Base-by-base conservation (phyloP, 495 filamentous ascomycete species). In the Diplogelasinospora grovesii region DNA sequence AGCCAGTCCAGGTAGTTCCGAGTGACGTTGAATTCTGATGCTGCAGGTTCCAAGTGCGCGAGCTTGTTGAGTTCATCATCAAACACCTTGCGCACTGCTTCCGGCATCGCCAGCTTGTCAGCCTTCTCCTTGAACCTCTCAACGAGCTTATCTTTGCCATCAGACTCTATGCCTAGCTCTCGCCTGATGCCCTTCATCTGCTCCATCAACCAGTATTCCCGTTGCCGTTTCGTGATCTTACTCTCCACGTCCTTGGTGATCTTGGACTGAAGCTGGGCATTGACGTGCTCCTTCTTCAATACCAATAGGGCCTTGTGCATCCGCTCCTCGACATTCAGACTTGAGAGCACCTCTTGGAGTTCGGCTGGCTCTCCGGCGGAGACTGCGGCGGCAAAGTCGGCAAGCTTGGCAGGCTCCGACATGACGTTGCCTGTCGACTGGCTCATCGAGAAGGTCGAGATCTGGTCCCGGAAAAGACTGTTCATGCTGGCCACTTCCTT, bases 101-200 rank as follows among this genome's bases (percentile, higher is more conserved):
- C 89, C 3, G 93, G 93, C 90, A 99, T 97, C 0, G 89, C 87
- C 22, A 99, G 70, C 61, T 93, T 96, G 45, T 78, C 77, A 0
- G 87, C 88, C 68, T 95, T 96, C 58, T 95, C 89, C 63, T 83
- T 90, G 66, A 97, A 99, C 56, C 83, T 92, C 63, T 97, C 93
- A 2, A 97, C 85, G 19, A 99, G 74, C 64, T 95, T 96, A 44
- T 99, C 92, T 61, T 95, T 99, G 22, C 93, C 92, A 53, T 99
- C 92, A 3, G 86, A 92, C 61, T 97, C 93, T 40, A 96, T 87
- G 10, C 93, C 93, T 15, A 99, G 74, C 59, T 99, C 93, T 39
- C 90, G 74, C 45, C 85, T 81, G 54, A 99, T 97, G n/a, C 88
- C 93, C 66, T 96, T 97, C 89, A 97, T 93, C 55, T 99, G 93